Percentiles rank a stretch among this genome's conserved stretches.
phyloP scores from a whole-genome alignment of 805 yeast genomes.

The Kazachstania psychrophila region DNA sequence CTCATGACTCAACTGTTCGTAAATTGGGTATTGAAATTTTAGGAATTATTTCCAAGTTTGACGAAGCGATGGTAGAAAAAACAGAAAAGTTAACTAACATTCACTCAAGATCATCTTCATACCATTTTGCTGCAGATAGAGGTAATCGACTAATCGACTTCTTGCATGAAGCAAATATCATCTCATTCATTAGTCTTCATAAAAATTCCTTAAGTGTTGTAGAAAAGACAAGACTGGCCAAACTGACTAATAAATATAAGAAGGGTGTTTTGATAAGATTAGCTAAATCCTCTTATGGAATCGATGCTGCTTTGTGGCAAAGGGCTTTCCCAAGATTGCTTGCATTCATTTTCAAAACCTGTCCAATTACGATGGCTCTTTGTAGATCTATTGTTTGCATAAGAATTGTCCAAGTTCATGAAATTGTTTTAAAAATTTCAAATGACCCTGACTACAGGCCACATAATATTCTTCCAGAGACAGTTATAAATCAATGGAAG shows the following conservation, averaged over 20 bases:
- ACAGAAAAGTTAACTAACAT: constrained; percentile 20
- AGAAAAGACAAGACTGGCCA: constrained; percentile 62
- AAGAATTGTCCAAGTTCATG: constrained; percentile 77
- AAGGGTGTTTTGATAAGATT: constrained; percentile 62
- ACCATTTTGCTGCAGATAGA: constrained; percentile 65
- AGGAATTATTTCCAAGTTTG: constrained; percentile 76
- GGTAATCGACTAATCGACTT: constrained; percentile 72
- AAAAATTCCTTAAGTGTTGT: constrained; percentile 54
- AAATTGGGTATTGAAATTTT: constrained; percentile 67
- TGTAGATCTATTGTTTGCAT: constrained; percentile 88
- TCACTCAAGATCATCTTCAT: constrained; percentile 49
- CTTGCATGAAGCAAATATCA: constrained; percentile 59
- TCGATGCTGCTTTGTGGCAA: constrained; percentile 95
- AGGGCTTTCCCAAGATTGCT: constrained; percentile 72
- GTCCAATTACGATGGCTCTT: constrained; percentile 90
- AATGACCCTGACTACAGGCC: constrained; percentile 31
- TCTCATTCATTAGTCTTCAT: constrained; percentile 47
- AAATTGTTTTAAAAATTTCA: constrained; percentile 49
- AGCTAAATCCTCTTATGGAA: constrained; percentile 89
- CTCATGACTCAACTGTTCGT: constrained; percentile 72
- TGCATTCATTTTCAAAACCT: constrained; percentile 59
- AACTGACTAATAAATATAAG: constrained; percentile 47
- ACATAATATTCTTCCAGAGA: constrained; percentile 49
- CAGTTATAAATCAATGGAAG: constrained; percentile 78
- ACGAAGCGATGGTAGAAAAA: constrained; percentile 61